phyloP scores from a whole-genome alignment of 2,329 filamentous ascomycete species.

The Pleoardoris graminearum region DNA sequence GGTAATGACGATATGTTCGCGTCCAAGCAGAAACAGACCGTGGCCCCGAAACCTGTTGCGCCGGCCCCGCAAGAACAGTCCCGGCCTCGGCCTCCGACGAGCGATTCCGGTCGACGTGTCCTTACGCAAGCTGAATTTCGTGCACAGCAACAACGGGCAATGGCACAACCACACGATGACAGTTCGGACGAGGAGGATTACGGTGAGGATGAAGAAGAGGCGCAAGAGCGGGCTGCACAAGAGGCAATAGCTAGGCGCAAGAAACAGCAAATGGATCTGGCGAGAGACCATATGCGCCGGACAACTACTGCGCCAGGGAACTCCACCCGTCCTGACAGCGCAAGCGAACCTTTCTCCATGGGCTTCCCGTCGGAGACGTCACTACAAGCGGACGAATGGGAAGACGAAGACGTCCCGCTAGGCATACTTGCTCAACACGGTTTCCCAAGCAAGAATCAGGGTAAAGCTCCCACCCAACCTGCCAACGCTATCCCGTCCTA shows the following conservation, averaged over 20 bases:
- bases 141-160: slow-evolving; percentile 33
- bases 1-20: slow-evolving; percentile 41
- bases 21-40: slow-evolving; percentile 11
- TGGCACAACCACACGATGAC: slow-evolving; percentile 31
- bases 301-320: slow-evolving; percentile 35
- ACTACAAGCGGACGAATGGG: slow-evolving; percentile 42
- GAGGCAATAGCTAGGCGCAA: slow-evolving; percentile 38
- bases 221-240: slow-evolving; percentile 37
- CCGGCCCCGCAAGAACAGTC: slow-evolving; percentile 16
- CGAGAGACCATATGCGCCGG: slow-evolving; percentile 40
- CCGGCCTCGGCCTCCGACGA: slow-evolving; percentile 15
- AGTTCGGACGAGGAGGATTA: slow-evolving; percentile 42
- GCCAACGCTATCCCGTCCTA: slow-evolving; percentile 39
- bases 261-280: slow-evolving; percentile 40
- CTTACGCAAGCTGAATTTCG: slow-evolving; percentile 42
- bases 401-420: slow-evolving; percentile 45
- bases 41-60: slow-evolving; percentile 12
- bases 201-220: slow-evolving; percentile 45
- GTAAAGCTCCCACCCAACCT: slow-evolving; percentile 33
- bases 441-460: slow-evolving; percentile 36
- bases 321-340: slow-evolving; percentile 21
- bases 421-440: slow-evolving; percentile 45
- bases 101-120: slow-evolving; percentile 26
- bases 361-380: slow-evolving; percentile 44
- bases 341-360: slow-evolving; percentile 24